A percentile compares a stretch with the other conserved stretches of the same genome.
Conservation (phyloP, 352 stramenopile genomes). For the Globisporangium spinosum region DNA sequence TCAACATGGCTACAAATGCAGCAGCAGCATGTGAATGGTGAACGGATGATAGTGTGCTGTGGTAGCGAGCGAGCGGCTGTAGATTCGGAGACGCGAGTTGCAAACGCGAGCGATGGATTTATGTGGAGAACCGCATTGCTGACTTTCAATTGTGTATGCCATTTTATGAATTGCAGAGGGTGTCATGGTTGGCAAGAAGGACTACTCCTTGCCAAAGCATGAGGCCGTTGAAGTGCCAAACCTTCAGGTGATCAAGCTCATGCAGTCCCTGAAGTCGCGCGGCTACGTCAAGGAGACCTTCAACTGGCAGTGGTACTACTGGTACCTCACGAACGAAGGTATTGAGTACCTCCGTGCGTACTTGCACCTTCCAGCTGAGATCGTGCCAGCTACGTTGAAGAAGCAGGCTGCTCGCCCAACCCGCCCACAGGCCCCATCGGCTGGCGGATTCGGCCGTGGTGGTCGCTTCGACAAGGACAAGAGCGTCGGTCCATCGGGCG, state of each 20-base stretch:
- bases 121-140: not conserved
- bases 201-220: constrained; percentile 88
- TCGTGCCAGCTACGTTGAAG: constrained; percentile 98
- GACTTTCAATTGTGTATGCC: not conserved
- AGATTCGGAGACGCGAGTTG: not conserved
- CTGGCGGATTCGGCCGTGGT: constrained; percentile 70
- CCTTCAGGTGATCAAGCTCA: constrained; percentile 97
- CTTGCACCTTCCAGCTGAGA: constrained; percentile 97
- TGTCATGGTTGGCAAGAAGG: constrained; percentile 90
- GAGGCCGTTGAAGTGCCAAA: constrained; percentile 98
- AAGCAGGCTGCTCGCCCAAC: constrained; percentile 89
- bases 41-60: not conserved
- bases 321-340: constrained; percentile 98
- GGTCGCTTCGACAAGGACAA: constrained; percentile 89
- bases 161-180: constrained; percentile 42
- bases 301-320: constrained; percentile 99
- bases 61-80: not conserved
- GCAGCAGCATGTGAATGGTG: not conserved
- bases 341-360: constrained; percentile 99
- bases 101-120: not conserved
- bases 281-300: constrained; percentile 98
- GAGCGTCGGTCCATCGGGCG: constrained; percentile 80
- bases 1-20: not conserved
- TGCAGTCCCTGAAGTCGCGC: constrained; percentile 97
- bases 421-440: constrained; percentile 70